Evolutionary conservation across 768 basidiomycete genomes (phyloP).

Genomic region (Hygrophoropsis aurantiaca): DNA sequence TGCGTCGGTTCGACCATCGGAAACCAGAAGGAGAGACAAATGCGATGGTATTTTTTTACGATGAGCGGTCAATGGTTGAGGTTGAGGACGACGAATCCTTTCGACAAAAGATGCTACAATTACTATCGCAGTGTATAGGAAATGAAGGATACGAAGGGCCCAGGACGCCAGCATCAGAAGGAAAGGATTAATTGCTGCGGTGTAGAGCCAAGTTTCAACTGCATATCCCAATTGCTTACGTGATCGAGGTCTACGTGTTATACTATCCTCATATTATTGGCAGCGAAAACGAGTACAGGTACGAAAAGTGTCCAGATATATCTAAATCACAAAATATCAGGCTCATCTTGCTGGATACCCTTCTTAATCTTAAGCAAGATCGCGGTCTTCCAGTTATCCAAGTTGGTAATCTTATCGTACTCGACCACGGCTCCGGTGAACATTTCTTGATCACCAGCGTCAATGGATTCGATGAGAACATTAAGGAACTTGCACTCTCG

Average conservation of each 20-base stretch:
- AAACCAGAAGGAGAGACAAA: conserved; percentile 62
- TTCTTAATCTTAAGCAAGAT: conserved; percentile 91
- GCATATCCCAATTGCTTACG: neutral
- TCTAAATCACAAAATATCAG: conserved; percentile 25
- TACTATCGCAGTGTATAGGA: conserved; percentile 48
- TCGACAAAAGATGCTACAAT: conserved; percentile 41
- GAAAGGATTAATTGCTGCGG: conserved; percentile 10
- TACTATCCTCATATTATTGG: too few relatives aligned
- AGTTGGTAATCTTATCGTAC: conserved; percentile 87
- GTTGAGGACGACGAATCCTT: conserved; percentile 34
- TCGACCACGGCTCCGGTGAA: conserved; percentile 88
- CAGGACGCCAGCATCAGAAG: conserved; percentile 40
- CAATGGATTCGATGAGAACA: conserved; percentile 75
- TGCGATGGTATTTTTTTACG: conserved; percentile 65
- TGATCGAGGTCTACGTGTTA: too few relatives aligned
- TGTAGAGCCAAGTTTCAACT: too few relatives aligned
- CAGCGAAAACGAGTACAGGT: too few relatives aligned
- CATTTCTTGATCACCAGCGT: conserved; percentile 64
- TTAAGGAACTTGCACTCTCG: conserved; percentile 90
- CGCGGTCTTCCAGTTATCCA: conserved; percentile 95
- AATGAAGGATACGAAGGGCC: conserved; percentile 57
- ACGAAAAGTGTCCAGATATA: neutral
- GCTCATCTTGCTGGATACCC: conserved; percentile 58
- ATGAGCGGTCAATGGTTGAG: conserved; percentile 47
- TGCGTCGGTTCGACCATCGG: conserved; percentile 35